Evolutionary conservation across 148 eudicot genomes (phyloP).

Genomic region (Linanthus parryae): DNA sequence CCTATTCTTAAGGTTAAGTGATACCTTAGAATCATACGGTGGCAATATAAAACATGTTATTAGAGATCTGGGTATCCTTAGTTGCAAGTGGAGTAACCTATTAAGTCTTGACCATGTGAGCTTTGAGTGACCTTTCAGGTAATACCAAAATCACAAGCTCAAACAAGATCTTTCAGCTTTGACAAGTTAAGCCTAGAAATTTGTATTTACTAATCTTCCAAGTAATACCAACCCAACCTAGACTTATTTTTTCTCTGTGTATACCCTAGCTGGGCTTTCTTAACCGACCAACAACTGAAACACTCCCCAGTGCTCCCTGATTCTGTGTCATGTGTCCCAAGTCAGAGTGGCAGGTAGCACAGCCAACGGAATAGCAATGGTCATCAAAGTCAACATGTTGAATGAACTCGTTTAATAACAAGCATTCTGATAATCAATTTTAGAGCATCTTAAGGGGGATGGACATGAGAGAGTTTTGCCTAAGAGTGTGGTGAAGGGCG

Average conservation of each 20-base stretch:
- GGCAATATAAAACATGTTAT: not conserved
- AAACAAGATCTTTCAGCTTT: not conserved
- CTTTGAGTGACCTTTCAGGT: not conserved
- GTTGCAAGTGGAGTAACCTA: not conserved
- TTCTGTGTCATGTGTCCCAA: conserved; percentile 8
- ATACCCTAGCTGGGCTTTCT: conserved; percentile 7
- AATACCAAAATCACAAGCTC: not conserved
- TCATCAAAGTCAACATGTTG: too few species aligned
- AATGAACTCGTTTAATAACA: too few species aligned
- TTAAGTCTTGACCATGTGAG: not conserved
- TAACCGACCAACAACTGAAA: conserved; percentile 15
- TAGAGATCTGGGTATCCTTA: not conserved
- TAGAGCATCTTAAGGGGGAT: too few species aligned
- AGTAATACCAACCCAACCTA: not conserved
- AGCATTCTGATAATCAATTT: too few species aligned
- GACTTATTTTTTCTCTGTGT: too few species aligned
- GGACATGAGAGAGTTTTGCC: too few species aligned
- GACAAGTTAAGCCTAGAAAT: not conserved
- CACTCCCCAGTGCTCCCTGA: not conserved
- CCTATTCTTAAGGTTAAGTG: not conserved
- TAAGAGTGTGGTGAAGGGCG: too few species aligned
- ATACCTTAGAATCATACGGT: not conserved
- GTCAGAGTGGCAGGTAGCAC: conserved; percentile 1
- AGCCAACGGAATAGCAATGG: conserved; percentile 7
- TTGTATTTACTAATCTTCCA: not conserved